Conservation (phyloP, 139 green algal genomes). For the Spirogloea muscicola region DNA sequence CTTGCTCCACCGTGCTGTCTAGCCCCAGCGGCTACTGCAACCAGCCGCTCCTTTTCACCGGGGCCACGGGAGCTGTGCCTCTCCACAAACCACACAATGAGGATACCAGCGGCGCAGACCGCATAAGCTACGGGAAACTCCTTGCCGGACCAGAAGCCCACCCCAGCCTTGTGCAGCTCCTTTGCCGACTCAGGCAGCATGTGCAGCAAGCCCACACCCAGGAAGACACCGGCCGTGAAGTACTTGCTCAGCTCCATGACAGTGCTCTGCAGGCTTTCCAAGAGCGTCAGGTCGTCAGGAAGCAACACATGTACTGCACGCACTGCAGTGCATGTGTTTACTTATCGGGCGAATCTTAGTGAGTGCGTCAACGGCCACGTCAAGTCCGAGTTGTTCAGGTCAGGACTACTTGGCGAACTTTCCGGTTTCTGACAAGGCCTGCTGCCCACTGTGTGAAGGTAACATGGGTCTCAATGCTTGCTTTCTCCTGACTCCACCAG, state of each 20-base stretch:
- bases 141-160: not conserved
- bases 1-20: slow-evolving; percentile 29
- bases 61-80: not conserved
- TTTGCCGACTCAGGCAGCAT: slow-evolving; percentile 35
- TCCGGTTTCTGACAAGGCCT: too few relatives aligned
- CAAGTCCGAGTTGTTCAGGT: too few relatives aligned
- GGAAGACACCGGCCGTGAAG: slow-evolving; percentile 42
- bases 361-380: too few relatives aligned
- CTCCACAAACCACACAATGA: slow-evolving; percentile 42
- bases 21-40: slow-evolving; percentile 29
- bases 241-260: slow-evolving; percentile 25
- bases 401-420: too few relatives aligned
- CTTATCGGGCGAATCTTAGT: too few relatives aligned
- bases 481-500: too few relatives aligned
- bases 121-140: slow-evolving; percentile 33
- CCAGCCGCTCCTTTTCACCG: not conserved
- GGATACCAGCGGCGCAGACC: slow-evolving; percentile 21
- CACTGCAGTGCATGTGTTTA: too few relatives aligned
- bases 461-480: too few relatives aligned
- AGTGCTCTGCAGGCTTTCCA: slow-evolving; percentile 23
- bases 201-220: slow-evolving; percentile 40
- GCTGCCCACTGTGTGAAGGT: too few relatives aligned
- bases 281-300: too few relatives aligned
- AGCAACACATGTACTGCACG: too few relatives aligned
- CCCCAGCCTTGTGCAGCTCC: not conserved